phyloP scores from a whole-genome alignment of 176 grass and related monocot genomes.

The Oryza brachyantha region DNA sequence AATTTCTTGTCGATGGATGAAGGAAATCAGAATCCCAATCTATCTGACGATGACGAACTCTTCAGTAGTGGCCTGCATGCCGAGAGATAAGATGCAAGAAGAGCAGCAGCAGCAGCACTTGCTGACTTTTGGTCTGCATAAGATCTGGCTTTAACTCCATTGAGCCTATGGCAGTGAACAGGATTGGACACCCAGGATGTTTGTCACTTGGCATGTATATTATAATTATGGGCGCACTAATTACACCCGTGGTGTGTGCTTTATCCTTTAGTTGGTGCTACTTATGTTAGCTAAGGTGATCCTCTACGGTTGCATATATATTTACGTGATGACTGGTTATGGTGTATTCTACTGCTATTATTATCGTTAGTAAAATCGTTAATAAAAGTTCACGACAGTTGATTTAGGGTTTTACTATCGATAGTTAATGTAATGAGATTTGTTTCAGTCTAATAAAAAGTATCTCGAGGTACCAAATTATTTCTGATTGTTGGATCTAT shows the following conservation, averaged over 20 bases:
- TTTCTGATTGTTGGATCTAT: too few relatives aligned
- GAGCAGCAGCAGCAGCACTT: constrained; percentile 21
- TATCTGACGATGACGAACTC: not conserved
- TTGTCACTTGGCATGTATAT: not conserved
- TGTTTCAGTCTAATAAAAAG: too few relatives aligned
- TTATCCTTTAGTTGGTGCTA: not conserved
- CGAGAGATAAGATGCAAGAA: not conserved
- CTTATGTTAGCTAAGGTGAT: not conserved
- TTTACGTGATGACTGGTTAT: not conserved
- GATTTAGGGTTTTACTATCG: too few relatives aligned
- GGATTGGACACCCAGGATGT: not conserved
- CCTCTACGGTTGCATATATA: not conserved
- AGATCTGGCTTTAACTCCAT: constrained; percentile 4
- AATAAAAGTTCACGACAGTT: too few relatives aligned
- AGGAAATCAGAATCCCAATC: constrained; percentile 9
- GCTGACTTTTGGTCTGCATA: constrained; percentile 5
- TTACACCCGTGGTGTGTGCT: not conserved
- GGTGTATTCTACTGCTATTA: too few relatives aligned
- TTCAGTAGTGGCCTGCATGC: not conserved
- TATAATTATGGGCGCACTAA: not conserved
- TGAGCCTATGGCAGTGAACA: not conserved
- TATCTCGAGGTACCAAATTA: too few relatives aligned
- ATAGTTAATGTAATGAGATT: too few relatives aligned
- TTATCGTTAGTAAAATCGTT: too few relatives aligned
- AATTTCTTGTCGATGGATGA: not conserved